Conservation (phyloP, 805 yeast species). For the Metschnikowia dekortorum region DNA sequence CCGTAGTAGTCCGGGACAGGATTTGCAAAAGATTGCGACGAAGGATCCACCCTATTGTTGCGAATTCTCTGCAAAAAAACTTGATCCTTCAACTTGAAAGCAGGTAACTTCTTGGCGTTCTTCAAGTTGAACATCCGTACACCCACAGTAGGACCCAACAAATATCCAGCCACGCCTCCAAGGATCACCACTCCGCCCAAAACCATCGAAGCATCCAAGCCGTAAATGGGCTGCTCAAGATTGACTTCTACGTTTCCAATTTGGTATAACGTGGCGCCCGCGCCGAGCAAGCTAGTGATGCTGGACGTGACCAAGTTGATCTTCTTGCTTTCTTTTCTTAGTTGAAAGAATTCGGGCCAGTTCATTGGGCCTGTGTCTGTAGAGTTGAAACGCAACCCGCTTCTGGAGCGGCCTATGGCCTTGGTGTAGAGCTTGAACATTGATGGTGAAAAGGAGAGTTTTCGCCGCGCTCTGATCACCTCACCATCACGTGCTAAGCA, state of each 20-base stretch:
- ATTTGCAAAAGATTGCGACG: slow-evolving; percentile 81
- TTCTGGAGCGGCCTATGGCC: not conserved
- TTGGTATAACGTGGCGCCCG: slow-evolving; percentile 65
- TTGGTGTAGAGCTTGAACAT: slow-evolving; percentile 1
- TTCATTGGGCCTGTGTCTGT: slow-evolving; percentile 30
- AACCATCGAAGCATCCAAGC: slow-evolving; percentile 84
- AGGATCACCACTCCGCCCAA: slow-evolving; percentile 68
- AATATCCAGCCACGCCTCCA: slow-evolving; percentile 72
- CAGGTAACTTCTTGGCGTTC: slow-evolving; percentile 42
- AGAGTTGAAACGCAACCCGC: slow-evolving; percentile 21
- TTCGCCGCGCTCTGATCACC: slow-evolving; percentile 1
- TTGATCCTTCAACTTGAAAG: slow-evolving; percentile 60
- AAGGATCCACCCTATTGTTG: slow-evolving; percentile 85
- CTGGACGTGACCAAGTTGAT: slow-evolving; percentile 66
- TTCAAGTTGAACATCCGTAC: slow-evolving; percentile 59
- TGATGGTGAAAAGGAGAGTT: slow-evolving; percentile 1
- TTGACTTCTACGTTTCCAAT: slow-evolving; percentile 82
- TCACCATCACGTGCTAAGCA: not conserved
- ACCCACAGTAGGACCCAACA: slow-evolving; percentile 81
- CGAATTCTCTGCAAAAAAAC: slow-evolving; percentile 70
- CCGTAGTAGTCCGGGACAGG: slow-evolving; percentile 99
- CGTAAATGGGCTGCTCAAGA: slow-evolving; percentile 78
- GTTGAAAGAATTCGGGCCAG: slow-evolving; percentile 77
- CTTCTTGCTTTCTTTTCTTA: slow-evolving; percentile 72
- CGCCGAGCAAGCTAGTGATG: slow-evolving; percentile 62